A percentile compares a stretch with the other conserved stretches of the same genome.
phyloP scores from a whole-genome alignment of 768 basidiomycete species.

The Obba rivulosa region DNA sequence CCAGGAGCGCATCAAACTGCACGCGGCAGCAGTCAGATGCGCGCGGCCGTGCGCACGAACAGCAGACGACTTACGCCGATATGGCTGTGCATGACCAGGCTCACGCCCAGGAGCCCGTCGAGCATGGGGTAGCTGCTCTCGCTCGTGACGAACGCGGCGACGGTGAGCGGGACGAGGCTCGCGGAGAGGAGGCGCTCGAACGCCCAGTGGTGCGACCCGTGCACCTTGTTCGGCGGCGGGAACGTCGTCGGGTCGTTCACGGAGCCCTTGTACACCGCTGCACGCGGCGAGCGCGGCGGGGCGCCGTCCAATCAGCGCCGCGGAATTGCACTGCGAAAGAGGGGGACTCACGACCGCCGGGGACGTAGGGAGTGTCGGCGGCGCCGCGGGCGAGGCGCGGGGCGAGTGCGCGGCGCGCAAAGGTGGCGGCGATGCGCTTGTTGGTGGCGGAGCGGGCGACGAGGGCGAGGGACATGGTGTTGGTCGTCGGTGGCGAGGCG shows the following conservation, averaged over 20 bases:
- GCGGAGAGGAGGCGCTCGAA: conserved; percentile 93
- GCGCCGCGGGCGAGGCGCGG: conserved; percentile 6
- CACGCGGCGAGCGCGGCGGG: not conserved
- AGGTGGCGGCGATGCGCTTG: conserved; percentile 32
- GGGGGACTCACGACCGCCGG: conserved; percentile 60
- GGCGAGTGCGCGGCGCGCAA: conserved; percentile 32
- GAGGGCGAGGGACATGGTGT: conserved; percentile 45
- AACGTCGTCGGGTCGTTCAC: conserved; percentile 94
- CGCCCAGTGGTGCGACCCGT: conserved; percentile 90
- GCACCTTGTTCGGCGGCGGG: conserved; percentile 71
- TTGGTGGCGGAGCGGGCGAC: conserved; percentile 45
- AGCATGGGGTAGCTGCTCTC: conserved; percentile 75
- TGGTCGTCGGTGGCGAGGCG: conserved; percentile 13
- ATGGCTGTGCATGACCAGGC: conserved; percentile 91
- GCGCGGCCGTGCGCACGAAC: not conserved
- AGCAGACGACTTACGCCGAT: conserved; percentile 67
- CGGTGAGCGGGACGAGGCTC: conserved; percentile 81
- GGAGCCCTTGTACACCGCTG: conserved; percentile 84
- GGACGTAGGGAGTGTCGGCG: conserved; percentile 43
- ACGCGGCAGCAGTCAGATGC: conserved; percentile 1
- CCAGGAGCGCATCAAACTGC: conserved; percentile 73
- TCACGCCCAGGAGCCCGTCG: conserved; percentile 84
- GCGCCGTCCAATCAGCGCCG: not conserved
- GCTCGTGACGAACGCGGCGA: conserved; percentile 77
- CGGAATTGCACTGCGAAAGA: not conserved